Percentiles rank a stretch among this genome's conserved stretches.
phyloP scores from a whole-genome alignment of 495 filamentous ascomycete genomes.

The Penicillium dipodomyicola region DNA sequence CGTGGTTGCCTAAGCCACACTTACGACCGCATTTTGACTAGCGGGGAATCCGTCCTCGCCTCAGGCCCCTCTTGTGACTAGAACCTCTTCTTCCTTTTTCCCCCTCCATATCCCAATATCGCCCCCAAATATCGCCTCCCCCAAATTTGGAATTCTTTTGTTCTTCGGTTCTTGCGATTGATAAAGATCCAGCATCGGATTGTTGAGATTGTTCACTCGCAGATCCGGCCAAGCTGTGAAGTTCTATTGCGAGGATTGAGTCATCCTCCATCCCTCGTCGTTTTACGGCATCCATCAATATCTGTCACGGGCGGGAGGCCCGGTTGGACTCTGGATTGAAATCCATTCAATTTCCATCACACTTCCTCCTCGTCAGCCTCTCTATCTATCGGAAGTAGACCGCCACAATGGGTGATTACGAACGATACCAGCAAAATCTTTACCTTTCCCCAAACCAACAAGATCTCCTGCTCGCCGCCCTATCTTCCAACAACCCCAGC shows the following conservation, averaged over 20 bases:
- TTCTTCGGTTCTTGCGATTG: not conserved
- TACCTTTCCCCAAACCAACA: slow-evolving; percentile 85
- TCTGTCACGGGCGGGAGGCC: slow-evolving; percentile 15
- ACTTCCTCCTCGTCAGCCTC: not conserved
- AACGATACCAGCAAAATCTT: slow-evolving; percentile 45
- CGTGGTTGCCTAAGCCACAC: slow-evolving; percentile 9
- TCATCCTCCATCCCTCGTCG: not conserved
- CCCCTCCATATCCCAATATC: slow-evolving; percentile 4
- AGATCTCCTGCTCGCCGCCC: slow-evolving; percentile 79
- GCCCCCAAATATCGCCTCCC: not conserved
- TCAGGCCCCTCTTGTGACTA: slow-evolving; percentile 12
- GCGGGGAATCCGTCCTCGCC: slow-evolving; percentile 10
- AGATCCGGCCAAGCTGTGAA: not conserved
- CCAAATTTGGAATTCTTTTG: not conserved
- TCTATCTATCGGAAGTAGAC: not conserved
- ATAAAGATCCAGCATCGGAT: not conserved
- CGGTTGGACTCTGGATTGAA: slow-evolving; percentile 4
- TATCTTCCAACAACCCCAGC: slow-evolving; percentile 69
- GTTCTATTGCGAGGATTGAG: not conserved
- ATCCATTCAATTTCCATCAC: not conserved
- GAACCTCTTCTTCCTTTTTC: slow-evolving; percentile 7
- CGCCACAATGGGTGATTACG: slow-evolving; percentile 37
- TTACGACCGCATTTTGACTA: slow-evolving; percentile 10
- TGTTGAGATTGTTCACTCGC: not conserved
- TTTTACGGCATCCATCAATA: slow-evolving; percentile 6